These are phyloP conservation scores for Pseudocercospora cruenta DNA, from an alignment of 2,329 filamentous ascomycete genomes.

Conservation along the genomic window DNA sequence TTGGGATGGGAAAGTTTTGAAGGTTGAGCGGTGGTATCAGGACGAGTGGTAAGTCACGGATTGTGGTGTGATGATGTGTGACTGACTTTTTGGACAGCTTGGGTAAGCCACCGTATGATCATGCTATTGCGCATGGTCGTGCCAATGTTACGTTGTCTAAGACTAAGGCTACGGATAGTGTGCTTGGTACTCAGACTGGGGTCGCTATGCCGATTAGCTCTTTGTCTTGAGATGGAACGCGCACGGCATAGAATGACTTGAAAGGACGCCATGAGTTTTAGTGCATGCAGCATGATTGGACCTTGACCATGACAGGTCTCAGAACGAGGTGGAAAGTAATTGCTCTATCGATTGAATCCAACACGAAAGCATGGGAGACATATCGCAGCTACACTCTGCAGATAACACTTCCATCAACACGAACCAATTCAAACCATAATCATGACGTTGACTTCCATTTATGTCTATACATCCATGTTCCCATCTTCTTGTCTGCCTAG, in stretches of 20 bases:
- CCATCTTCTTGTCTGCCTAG: not conserved
- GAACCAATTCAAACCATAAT: not conserved
- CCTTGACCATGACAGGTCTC: not conserved
- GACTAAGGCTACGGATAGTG: constrained; percentile 21
- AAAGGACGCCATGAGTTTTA: not conserved
- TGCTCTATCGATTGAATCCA: too few species aligned
- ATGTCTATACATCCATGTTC: not conserved
- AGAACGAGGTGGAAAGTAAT: not conserved
- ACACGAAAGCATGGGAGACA: too few species aligned
- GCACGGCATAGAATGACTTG: not conserved
- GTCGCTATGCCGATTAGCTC: constrained; percentile 27
- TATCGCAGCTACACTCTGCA: not conserved
- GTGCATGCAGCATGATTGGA: not conserved
- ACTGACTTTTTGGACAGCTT: constrained; percentile 13
- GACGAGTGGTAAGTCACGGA: constrained; percentile 28
- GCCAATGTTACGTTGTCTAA: constrained; percentile 19
- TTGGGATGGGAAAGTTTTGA: constrained; percentile 23
- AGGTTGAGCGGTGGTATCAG: constrained; percentile 28
- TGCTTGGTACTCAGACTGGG: constrained; percentile 19
- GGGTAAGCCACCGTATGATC: constrained; percentile 29
- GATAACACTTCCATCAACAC: not conserved
- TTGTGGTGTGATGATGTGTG: not conserved
- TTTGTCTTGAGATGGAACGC: constrained; percentile 5
- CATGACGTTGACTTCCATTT: not conserved
- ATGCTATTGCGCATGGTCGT: constrained; percentile 27